Percentiles rank a stretch among this genome's conserved stretches.
Evolutionary conservation across 1,284 basidiomycete species (phyloP).

Genomic region (Naganishia albida): DNA sequence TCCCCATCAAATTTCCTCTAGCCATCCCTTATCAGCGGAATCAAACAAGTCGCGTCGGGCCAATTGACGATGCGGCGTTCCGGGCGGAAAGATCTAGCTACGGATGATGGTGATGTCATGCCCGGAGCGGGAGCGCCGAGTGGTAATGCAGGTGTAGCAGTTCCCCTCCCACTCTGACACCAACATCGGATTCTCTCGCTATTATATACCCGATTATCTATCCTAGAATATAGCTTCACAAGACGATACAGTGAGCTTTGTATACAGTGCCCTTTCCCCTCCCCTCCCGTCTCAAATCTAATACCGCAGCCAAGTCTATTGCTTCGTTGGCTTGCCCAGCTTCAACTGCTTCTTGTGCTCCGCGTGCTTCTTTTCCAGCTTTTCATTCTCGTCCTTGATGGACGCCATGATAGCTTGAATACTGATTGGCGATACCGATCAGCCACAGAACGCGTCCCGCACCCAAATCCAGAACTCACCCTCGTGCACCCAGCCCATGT

Average conservation of each 20-base stretch:
- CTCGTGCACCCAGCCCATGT: constrained; percentile 35
- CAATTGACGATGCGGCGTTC: constrained; percentile 2
- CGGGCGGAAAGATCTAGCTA: neutral
- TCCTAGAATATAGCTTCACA: too few species aligned
- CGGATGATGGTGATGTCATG: too few species aligned
- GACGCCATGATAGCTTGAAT: constrained; percentile 26
- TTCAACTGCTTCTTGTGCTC: constrained; percentile 3
- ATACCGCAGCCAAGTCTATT: too few species aligned
- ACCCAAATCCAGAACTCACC: constrained; percentile 7
- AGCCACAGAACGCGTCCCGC: neutral
- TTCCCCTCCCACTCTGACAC: too few species aligned
- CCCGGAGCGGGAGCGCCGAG: too few species aligned
- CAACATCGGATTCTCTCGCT: too few species aligned
- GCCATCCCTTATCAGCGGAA: constrained; percentile 22
- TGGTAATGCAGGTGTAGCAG: too few species aligned
- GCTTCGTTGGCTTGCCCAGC: neutral
- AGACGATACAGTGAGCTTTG: too few species aligned
- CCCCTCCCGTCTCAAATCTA: too few species aligned
- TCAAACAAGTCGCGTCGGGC: constrained; percentile 1
- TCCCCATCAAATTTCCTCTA: neutral
- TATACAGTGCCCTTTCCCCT: too few species aligned
- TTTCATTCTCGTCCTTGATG: constrained; percentile 27
- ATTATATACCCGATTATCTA: too few species aligned
- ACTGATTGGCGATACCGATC: neutral
- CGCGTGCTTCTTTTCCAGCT: constrained; percentile 11